These are phyloP conservation scores for Pharus latifolius DNA, from an alignment of 176 grass and related monocot genomes.

Conservation along the genomic window DNA sequence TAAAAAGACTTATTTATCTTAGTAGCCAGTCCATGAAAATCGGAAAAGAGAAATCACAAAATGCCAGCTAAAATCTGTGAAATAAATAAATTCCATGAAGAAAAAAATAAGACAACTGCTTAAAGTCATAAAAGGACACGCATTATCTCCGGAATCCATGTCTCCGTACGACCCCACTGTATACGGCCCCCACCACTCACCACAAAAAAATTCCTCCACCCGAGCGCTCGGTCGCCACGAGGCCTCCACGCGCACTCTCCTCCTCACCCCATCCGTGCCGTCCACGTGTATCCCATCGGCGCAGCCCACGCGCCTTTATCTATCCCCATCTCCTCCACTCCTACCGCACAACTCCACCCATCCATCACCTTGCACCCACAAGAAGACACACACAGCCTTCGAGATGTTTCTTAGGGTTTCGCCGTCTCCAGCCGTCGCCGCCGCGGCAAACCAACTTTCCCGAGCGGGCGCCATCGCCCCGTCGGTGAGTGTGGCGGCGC, in stretches of 20 bases:
- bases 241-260: slow-evolving; percentile 33
- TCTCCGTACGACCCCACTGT: neutral
- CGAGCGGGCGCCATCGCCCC: neutral
- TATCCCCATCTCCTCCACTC: neutral
- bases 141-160: neutral
- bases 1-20: no score
- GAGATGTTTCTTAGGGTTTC: slow-evolving; percentile 33
- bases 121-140: no score
- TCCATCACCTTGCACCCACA: neutral
- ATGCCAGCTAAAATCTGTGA: no score
- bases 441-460: neutral
- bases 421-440: neutral
- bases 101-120: no score
- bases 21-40: no score
- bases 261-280: neutral
- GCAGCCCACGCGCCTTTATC: slow-evolving; percentile 20
- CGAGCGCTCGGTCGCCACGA: slow-evolving; percentile 10
- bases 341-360: neutral
- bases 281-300: slow-evolving; percentile 24
- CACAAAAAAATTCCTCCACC: neutral
- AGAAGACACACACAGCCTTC: neutral
- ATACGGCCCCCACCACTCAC: neutral
- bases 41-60: no score
- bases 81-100: no score
- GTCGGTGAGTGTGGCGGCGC: neutral